Conservation (phyloP, 805 yeast genomes). For the Starmerella apicola region DNA sequence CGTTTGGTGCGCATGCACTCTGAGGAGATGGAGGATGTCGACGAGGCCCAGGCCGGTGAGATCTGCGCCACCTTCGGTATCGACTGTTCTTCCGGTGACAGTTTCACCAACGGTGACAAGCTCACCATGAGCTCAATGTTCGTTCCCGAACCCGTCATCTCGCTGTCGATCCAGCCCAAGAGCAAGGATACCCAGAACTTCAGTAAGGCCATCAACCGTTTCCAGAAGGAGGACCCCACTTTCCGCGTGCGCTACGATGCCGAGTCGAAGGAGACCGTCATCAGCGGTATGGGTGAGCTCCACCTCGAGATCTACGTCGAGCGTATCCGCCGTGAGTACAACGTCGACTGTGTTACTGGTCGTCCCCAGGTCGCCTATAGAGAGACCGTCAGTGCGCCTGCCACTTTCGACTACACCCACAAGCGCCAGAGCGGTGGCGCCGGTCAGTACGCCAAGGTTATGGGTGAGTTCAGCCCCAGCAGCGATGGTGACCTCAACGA, state of each 20-base stretch:
- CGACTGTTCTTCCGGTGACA: constrained; percentile 97
- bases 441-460: constrained; percentile 96
- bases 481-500: constrained; percentile 38
- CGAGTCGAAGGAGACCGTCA: constrained; percentile 86
- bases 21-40: constrained; percentile 96
- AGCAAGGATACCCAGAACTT: constrained; percentile 78
- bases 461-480: constrained; percentile 61
- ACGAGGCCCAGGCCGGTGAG: constrained; percentile 93
- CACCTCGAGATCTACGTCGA: constrained; percentile 96
- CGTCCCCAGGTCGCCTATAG: constrained; percentile 97
- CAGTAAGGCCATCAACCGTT: constrained; percentile 91
- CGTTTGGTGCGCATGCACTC: constrained; percentile 98
- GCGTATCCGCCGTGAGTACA: constrained; percentile 95
- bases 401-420: constrained; percentile 84
- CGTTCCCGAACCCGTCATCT: constrained; percentile 97
- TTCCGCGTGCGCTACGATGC: constrained; percentile 82
- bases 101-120: constrained; percentile 76
- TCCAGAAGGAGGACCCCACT: constrained; percentile 98
- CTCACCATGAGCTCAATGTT: constrained; percentile 95
- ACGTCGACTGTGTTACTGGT: constrained; percentile 90
- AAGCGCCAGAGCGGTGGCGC: constrained; percentile 99
- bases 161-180: constrained; percentile 79
- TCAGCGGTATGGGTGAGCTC: constrained; percentile 97
- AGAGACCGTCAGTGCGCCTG: constrained; percentile 66
- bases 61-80: constrained; percentile 99